These are phyloP conservation scores for Nepenthes mirabilis DNA, from an alignment of 148 eudicot species.

Conservation along the genomic window DNA sequence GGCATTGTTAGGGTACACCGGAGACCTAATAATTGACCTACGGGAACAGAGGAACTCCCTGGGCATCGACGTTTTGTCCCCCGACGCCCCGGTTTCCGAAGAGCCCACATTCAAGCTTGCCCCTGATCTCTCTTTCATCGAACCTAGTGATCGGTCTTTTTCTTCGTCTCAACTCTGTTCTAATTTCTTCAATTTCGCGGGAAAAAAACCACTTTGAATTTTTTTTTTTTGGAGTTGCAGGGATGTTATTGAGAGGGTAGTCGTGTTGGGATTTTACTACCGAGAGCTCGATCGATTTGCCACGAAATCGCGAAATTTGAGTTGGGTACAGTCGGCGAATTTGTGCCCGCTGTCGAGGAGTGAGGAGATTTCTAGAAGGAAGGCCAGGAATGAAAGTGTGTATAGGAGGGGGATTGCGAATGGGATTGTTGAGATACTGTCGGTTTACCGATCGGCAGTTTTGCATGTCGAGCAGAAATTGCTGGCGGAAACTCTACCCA, in stretches of 20 bases:
- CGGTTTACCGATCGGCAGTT: conserved; percentile 89
- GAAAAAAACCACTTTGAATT: not conserved
- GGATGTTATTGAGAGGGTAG: conserved; percentile 80
- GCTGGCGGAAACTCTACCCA: conserved; percentile 78
- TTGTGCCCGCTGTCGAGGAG: conserved; percentile 36
- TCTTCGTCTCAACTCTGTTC: not conserved
- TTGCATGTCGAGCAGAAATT: conserved; percentile 82
- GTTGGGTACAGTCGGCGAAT: conserved; percentile 70
- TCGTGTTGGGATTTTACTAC: conserved; percentile 86
- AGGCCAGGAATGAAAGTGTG: conserved; percentile 52
- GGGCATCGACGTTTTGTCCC: conserved; percentile 32
- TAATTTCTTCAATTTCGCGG: not conserved
- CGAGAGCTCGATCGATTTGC: conserved; percentile 90
- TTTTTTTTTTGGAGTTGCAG: conserved; percentile 20
- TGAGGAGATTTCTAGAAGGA: conserved; percentile 34
- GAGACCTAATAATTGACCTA: conserved; percentile 90
- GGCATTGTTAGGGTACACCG: conserved; percentile 87
- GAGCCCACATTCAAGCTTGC: conserved; percentile 72
- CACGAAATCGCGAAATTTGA: conserved; percentile 66
- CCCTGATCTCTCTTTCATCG: conserved; percentile 62
- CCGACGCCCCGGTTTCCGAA: conserved; percentile 40
- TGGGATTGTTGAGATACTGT: conserved; percentile 84
- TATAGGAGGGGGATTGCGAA: conserved; percentile 92
- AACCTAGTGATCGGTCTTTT: conserved; percentile 56
- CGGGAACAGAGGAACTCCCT: conserved; percentile 32